These are phyloP conservation scores for Monosporozyma unispora DNA, from an alignment of 805 yeast species.

Conservation along the genomic window DNA sequence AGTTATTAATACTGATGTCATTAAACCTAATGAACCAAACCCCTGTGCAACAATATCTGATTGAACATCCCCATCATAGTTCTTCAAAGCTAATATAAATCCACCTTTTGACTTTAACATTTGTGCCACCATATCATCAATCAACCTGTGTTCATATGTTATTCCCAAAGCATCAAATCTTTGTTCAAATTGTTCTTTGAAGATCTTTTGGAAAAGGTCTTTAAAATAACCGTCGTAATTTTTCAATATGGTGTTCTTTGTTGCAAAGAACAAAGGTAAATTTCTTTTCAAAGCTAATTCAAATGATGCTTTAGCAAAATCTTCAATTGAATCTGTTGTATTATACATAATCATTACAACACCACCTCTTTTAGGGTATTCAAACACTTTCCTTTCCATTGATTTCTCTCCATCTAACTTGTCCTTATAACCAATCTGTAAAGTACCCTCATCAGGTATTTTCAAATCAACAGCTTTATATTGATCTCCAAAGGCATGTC, in stretches of 20 bases:
- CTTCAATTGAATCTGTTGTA: conserved; percentile 81
- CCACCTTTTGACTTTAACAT: conserved; percentile 95
- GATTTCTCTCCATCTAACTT: conserved; percentile 45
- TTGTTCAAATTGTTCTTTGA: conserved; percentile 56
- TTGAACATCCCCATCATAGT: conserved; percentile 96
- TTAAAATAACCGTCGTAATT: conserved; percentile 91
- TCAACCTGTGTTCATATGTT: conserved; percentile 92
- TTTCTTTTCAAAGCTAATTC: conserved; percentile 72
- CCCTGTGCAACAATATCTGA: conserved; percentile 98
- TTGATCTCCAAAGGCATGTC: conserved; percentile 97
- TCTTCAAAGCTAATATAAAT: conserved; percentile 88
- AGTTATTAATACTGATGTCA: conserved; percentile 92
- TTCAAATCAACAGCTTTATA: conserved; percentile 86
- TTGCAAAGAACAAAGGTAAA: conserved; percentile 73
- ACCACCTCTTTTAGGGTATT: conserved; percentile 42
- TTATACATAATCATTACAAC: conserved; percentile 91
- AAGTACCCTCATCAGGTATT: conserved; percentile 61
- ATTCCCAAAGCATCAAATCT: conserved; percentile 70
- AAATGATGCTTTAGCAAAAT: conserved; percentile 90
- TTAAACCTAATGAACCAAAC: conserved; percentile 88
- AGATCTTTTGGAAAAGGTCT: conserved; percentile 78
- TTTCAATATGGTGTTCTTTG: conserved; percentile 90
- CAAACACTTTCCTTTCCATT: conserved; percentile 33
- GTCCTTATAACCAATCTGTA: conserved; percentile 68
- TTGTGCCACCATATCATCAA: conserved; percentile 98